Conservation (phyloP, 352 stramenopile genomes). For the Phytopythium oedochilum region DNA sequence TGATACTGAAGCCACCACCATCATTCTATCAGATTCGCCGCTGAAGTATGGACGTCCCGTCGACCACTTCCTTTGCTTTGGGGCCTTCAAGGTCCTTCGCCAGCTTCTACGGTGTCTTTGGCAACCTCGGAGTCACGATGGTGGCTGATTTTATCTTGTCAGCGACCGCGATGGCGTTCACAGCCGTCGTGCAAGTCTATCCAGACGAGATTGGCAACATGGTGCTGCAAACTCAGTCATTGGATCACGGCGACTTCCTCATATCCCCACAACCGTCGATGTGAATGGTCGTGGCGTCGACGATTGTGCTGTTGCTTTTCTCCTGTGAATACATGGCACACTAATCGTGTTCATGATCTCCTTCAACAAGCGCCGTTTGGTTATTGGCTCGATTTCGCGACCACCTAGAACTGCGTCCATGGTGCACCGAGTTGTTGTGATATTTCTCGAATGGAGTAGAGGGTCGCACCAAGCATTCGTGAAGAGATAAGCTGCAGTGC, state of each 20-base stretch:
- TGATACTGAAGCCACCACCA: neutral
- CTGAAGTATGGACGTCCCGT: neutral
- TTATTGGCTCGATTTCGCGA: slow-evolving; percentile 14
- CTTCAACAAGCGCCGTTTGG: slow-evolving; percentile 15
- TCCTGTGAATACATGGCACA: slow-evolving; percentile 24
- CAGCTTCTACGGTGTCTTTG: slow-evolving; percentile 46
- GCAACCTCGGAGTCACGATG: slow-evolving; percentile 33
- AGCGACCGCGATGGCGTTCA: slow-evolving; percentile 22
- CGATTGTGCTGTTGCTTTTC: slow-evolving; percentile 24
- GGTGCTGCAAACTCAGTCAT: slow-evolving; percentile 31
- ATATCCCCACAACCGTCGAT: slow-evolving; percentile 26
- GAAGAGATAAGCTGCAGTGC: neutral
- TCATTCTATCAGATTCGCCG: neutral
- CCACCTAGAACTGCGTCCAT: slow-evolving; percentile 14
- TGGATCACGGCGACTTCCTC: slow-evolving; percentile 47
- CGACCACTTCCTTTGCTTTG: neutral
- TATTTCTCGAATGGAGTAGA: neutral
- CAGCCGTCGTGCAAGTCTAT: slow-evolving; percentile 39
- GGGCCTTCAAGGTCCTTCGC: slow-evolving; percentile 5
- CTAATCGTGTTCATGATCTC: slow-evolving; percentile 32
- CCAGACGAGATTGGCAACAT: slow-evolving; percentile 35
- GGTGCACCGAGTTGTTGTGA: slow-evolving; percentile 7
- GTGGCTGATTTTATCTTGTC: slow-evolving; percentile 28
- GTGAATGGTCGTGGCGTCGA: slow-evolving; percentile 22
- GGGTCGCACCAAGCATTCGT: neutral